Conservation (phyloP, 768 basidiomycete genomes). For the Mycena vulgaris region DNA sequence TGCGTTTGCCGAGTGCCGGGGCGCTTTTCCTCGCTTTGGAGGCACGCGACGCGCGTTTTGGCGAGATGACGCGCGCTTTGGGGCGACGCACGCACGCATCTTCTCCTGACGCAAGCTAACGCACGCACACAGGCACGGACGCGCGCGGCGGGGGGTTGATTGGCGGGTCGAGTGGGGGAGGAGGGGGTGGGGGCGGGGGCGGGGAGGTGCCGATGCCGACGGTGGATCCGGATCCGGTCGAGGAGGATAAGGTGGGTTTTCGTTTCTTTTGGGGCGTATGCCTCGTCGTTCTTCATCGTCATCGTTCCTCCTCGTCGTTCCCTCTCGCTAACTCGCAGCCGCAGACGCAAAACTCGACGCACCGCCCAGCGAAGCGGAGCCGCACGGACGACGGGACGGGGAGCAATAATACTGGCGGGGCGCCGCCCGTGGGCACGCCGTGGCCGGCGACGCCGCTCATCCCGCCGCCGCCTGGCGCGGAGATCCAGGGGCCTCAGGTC, state of each 20-base stretch:
- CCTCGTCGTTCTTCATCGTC: slow-evolving; percentile 26
- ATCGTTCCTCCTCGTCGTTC: background rate
- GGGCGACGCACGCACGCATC: background rate
- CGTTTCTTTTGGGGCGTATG: background rate
- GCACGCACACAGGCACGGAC: background rate
- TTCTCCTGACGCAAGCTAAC: background rate
- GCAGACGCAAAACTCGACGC: slow-evolving; percentile 4
- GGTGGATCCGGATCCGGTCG: slow-evolving; percentile 33
- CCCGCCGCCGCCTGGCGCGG: slow-evolving; percentile 41
- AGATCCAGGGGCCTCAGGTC: slow-evolving; percentile 29
- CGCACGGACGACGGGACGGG: slow-evolving; percentile 52
- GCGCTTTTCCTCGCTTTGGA: background rate
- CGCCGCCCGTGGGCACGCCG: slow-evolving; percentile 38
- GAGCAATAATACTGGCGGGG: slow-evolving; percentile 43
- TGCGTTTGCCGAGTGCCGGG: background rate
- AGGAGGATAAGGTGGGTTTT: slow-evolving; percentile 30
- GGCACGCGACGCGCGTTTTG: too few species aligned
- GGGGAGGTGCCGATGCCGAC: slow-evolving; percentile 32
- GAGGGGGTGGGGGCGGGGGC: background rate
- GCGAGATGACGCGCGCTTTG: too few species aligned
- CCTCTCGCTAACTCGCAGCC: slow-evolving; percentile 33
- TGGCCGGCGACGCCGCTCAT: slow-evolving; percentile 37
- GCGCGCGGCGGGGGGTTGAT: slow-evolving; percentile 23
- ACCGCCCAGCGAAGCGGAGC: slow-evolving; percentile 54
- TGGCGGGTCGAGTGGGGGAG: background rate